These are phyloP conservation scores for Yamadazyma blattariae DNA, from an alignment of 1,139 yeast species.

Conservation along the genomic window DNA sequence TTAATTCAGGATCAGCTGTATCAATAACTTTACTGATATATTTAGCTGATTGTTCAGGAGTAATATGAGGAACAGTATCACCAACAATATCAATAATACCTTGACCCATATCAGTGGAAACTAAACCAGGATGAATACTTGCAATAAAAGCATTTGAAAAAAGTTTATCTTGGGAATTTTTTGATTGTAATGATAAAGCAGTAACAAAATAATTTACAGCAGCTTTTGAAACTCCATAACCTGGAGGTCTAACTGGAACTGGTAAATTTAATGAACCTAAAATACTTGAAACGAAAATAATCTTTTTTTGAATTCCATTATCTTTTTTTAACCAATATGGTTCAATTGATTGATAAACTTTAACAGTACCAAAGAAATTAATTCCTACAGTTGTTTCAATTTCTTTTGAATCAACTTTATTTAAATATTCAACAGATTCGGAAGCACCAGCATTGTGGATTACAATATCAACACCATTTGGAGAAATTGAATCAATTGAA, in stretches of 20 bases:
- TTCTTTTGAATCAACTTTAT: background rate
- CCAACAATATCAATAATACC: background rate
- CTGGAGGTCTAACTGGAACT: conserved; percentile 7
- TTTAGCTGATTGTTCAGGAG: conserved; percentile 7
- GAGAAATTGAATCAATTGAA: conserved; percentile 3
- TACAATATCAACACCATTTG: conserved; percentile 12
- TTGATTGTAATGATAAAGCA: conserved; percentile 17
- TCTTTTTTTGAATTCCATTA: conserved; percentile 9
- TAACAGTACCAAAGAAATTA: conserved; percentile 12
- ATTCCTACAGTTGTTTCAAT: conserved; percentile 2
- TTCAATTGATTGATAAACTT: conserved; percentile 8
- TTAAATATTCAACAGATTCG: conserved; percentile 1
- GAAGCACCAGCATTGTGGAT: conserved; percentile 12
- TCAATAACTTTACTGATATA: conserved; percentile 1
- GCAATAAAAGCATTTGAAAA: conserved; percentile 18
- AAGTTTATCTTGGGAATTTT: background rate
- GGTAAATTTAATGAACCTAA: background rate
- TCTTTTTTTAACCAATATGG: conserved; percentile 8
- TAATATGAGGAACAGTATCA: background rate
- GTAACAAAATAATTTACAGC: conserved; percentile 24
- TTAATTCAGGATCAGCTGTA: background rate
- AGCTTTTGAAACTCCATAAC: conserved; percentile 35
- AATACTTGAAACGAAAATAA: conserved; percentile 6
- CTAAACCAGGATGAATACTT: conserved; percentile 29
- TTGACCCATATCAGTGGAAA: conserved; percentile 22